Evolutionary conservation across 257 asterid genomes (phyloP).

Genomic region (Nicotiana obtusifolia): DNA sequence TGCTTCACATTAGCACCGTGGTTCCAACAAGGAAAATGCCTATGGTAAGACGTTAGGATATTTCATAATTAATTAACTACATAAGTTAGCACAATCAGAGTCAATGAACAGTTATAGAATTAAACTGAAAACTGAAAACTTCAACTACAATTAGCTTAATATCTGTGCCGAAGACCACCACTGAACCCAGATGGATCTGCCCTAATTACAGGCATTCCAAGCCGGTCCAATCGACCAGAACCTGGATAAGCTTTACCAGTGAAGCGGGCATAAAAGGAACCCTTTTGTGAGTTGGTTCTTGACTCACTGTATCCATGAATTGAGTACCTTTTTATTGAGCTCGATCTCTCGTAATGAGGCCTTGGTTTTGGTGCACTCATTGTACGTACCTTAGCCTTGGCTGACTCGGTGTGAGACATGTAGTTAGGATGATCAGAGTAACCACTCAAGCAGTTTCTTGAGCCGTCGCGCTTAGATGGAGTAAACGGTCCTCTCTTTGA

Average conservation of each 20-base stretch:
- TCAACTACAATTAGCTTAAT: constrained; percentile 15
- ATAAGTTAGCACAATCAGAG: constrained; percentile 9
- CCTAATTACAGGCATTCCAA: constrained; percentile 56
- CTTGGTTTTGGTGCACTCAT: constrained; percentile 86
- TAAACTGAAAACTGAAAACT: background rate
- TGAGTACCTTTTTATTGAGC: constrained; percentile 61
- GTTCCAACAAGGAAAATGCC: background rate
- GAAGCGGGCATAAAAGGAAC: constrained; percentile 36
- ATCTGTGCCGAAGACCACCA: constrained; percentile 51
- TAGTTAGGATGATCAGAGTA: constrained; percentile 68
- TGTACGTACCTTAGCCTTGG: constrained; percentile 79
- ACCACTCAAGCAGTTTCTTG: constrained; percentile 56
- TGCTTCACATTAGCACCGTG: background rate
- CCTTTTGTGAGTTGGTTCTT: constrained; percentile 31
- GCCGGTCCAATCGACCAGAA: constrained; percentile 70
- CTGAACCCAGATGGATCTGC: constrained; percentile 40
- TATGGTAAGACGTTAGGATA: background rate
- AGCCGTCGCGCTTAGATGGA: constrained; percentile 65
- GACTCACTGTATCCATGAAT: constrained; percentile 46
- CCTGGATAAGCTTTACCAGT: constrained; percentile 65
- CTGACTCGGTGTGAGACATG: constrained; percentile 79
- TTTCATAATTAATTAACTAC: constrained; percentile 7
- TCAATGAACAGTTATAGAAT: background rate
- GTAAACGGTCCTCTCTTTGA: constrained; percentile 49
- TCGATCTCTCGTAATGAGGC: constrained; percentile 53